These are phyloP conservation scores for Russula abietina DNA, from an alignment of 768 basidiomycete species.

Conservation along the genomic window DNA sequence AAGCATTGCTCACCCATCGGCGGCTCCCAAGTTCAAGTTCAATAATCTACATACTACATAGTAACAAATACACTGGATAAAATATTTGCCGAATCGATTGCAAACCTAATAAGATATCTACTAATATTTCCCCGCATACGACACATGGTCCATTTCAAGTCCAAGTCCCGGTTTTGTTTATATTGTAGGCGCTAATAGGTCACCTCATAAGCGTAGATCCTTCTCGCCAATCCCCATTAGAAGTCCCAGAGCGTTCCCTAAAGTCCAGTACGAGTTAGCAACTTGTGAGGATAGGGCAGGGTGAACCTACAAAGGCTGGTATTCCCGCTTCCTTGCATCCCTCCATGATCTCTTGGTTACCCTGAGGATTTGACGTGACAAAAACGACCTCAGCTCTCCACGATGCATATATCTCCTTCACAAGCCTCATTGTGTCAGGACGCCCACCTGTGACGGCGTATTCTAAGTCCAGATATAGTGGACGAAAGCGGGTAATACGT, in stretches of 20 bases:
- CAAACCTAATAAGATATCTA: neutral
- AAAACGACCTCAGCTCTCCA: constrained; percentile 80
- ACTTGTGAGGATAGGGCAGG: neutral
- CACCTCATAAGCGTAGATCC: neutral
- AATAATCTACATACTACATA: neutral
- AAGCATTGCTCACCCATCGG: neutral
- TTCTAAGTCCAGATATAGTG: neutral
- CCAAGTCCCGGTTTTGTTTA: too few relatives aligned
- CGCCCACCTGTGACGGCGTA: constrained; percentile 44
- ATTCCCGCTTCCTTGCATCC: constrained; percentile 67
- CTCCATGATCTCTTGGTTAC: constrained; percentile 74
- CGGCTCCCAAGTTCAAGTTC: neutral
- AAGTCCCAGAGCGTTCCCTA: constrained; percentile 68
- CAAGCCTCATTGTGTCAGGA: constrained; percentile 70
- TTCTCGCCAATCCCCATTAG: constrained; percentile 26
- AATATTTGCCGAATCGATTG: neutral
- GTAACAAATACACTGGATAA: constrained; percentile 1
- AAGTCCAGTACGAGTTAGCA: neutral
- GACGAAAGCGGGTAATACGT: neutral
- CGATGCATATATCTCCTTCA: constrained; percentile 59
- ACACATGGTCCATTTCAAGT: too few relatives aligned
- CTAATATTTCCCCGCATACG: too few relatives aligned
- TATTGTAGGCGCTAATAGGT: too few relatives aligned
- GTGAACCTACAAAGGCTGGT: constrained; percentile 37
- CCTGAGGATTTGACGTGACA: constrained; percentile 78